A percentile compares a stretch with the other conserved stretches of the same genome.
These are phyloP conservation scores for Globisporangium cystogenes DNA, from an alignment of 352 stramenopile genomes.

Conservation along the genomic window DNA sequence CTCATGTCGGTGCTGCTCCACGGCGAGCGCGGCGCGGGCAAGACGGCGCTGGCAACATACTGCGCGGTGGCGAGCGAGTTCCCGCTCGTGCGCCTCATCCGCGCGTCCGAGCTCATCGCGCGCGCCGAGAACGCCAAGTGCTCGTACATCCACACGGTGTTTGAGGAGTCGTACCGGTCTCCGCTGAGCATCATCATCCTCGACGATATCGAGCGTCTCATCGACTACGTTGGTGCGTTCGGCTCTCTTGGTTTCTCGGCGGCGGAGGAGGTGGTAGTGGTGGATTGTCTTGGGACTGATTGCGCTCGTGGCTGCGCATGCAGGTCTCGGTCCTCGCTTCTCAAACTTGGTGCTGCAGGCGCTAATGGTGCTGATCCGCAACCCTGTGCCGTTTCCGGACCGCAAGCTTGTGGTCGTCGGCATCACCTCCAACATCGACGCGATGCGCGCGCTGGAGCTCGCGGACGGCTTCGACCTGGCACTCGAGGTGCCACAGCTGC, in stretches of 20 bases:
- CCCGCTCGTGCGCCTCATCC: slow-evolving; percentile 97
- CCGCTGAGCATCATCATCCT: slow-evolving; percentile 98
- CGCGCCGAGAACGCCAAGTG: slow-evolving; percentile 93
- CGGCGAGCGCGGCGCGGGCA: slow-evolving; percentile 91
- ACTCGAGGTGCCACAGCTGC: slow-evolving; percentile 90
- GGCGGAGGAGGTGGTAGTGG: too few species aligned
- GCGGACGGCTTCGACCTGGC: slow-evolving; percentile 93
- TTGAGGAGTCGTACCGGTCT: slow-evolving; percentile 98
- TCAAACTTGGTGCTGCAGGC: slow-evolving; percentile 98
- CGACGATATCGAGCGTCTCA: slow-evolving; percentile 99
- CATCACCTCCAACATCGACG: slow-evolving; percentile 90
- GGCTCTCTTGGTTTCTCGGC: too few species aligned
- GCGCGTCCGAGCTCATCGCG: slow-evolving; percentile 97
- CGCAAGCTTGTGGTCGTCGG: slow-evolving; percentile 96
- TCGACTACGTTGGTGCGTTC: slow-evolving; percentile 92
- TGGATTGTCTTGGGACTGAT: not conserved
- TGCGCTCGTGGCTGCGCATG: not conserved
- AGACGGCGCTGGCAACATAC: slow-evolving; percentile 97
- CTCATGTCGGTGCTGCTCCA: slow-evolving; percentile 97
- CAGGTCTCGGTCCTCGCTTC: slow-evolving; percentile 94
- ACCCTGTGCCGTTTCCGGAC: slow-evolving; percentile 90
- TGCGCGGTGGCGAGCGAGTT: slow-evolving; percentile 95
- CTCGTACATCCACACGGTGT: slow-evolving; percentile 92
- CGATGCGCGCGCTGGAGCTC: slow-evolving; percentile 93
- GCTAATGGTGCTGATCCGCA: slow-evolving; percentile 98